Base-by-base conservation (phyloP, 371 early-diverging fungal species). In the Mortierella sp. region DNA sequence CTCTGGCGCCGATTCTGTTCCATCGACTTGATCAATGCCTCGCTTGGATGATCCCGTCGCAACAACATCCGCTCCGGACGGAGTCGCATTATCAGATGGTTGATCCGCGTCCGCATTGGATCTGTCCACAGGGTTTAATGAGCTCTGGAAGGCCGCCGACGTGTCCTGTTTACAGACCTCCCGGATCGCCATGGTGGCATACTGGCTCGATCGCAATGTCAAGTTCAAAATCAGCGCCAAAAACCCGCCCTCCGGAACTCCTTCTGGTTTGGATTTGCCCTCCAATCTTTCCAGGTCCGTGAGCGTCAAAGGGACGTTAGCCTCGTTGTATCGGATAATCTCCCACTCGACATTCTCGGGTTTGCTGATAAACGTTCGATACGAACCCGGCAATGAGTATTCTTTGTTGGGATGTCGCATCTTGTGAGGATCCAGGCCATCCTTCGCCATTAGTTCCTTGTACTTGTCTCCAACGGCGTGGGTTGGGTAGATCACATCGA, bases 171-270 rank as follows among this genome's bases (percentile, higher is more conserved):
- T 91, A 80, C 93, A 90, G 19, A 97, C 82, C 81, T 99, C 99
- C 30, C 98, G 87, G 52, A 99, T 79, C 21, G 94, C 93, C 97
- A 98, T 96, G 1, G 99, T 99, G 9, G 99, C 99, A 80, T 99
- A 99, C 56, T 91, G 89, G 42, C 96, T 93, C 1, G 94, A 79
- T 14, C 81, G 83, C 54, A 99, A 82, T 3, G 89, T 90, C 67
- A 99, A 90, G 56, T 85, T 83, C 30, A 97, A 79, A 31, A 90
- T 83, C 41, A 97, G 72, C 4, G 93, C 97, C 43, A 91, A 55
- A 45, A 85, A 79, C 51, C 85, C 81, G n/a, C 94, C 95, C 30
- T 64, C 47, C 16, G 46, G 12, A 27, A 54, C 59, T 3, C 5
- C 39, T 39, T 61, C 58, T 0, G 71, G 57, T 46, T 61, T 61